These are phyloP conservation scores for Phylloporus rhodoxanthus DNA, from an alignment of 768 basidiomycete genomes.

Conservation along the genomic window DNA sequence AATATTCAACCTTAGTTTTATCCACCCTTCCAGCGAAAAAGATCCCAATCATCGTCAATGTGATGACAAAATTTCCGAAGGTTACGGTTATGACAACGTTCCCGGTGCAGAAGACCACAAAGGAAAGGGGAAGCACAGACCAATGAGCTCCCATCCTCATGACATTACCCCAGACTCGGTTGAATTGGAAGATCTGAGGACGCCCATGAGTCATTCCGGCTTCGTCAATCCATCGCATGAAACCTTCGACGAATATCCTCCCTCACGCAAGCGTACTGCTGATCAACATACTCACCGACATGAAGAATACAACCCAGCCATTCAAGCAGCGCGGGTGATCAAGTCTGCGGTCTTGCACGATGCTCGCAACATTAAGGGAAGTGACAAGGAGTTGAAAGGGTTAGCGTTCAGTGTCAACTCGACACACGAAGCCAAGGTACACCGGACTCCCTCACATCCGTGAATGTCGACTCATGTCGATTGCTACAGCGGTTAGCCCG, in stretches of 20 bases:
- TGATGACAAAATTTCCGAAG: constrained; percentile 16
- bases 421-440: constrained; percentile 62
- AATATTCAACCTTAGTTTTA: constrained; percentile 31
- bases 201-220: constrained; percentile 6
- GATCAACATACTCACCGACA: constrained; percentile 22
- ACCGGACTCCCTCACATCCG: neutral
- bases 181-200: constrained; percentile 7
- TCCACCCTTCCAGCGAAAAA: constrained; percentile 40
- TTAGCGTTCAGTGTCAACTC: constrained; percentile 52
- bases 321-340: constrained; percentile 57
- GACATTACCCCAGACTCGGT: constrained; percentile 6
- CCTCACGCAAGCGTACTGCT: constrained; percentile 18
- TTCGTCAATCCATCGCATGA: constrained; percentile 3
- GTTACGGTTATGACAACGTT: constrained; percentile 28
- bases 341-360: constrained; percentile 72
- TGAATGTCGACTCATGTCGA: neutral
- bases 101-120: constrained; percentile 28
- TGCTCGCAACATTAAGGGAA: constrained; percentile 61
- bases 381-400: constrained; percentile 36
- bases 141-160: constrained; percentile 1
- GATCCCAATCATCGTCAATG: constrained; percentile 32
- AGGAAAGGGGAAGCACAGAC: constrained; percentile 28
- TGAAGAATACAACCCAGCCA: constrained; percentile 36
- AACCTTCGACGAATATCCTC: constrained; percentile 38
- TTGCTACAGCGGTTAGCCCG: constrained; percentile 56